These are phyloP conservation scores for Digitaria exilis DNA, from an alignment of 202 grass and related monocot genomes.

Conservation along the genomic window DNA sequence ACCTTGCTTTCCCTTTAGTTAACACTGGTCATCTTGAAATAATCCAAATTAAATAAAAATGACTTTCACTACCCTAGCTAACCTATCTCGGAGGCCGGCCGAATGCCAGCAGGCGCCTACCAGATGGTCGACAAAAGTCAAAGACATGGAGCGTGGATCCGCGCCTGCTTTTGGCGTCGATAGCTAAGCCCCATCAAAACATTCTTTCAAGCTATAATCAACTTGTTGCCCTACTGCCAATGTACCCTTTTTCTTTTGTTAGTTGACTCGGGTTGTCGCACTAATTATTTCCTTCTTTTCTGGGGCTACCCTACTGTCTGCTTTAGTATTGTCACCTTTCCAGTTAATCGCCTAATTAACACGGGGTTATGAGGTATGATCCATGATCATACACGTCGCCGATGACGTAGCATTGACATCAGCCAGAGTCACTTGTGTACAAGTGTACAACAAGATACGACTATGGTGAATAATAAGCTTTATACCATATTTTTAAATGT, in stretches of 20 bases:
- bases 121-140: slow-evolving; percentile 26
- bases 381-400: background rate
- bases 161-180: slow-evolving; percentile 9
- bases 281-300: slow-evolving; percentile 41
- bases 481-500: too few relatives aligned
- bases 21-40: background rate
- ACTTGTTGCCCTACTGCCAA: slow-evolving; percentile 17
- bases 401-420: slow-evolving; percentile 36
- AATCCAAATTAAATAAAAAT: background rate
- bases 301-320: slow-evolving; percentile 33
- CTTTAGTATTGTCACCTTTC: slow-evolving; percentile 18
- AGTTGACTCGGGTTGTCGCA: slow-evolving; percentile 43
- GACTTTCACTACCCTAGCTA: background rate
- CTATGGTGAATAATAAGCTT: background rate
- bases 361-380: background rate
- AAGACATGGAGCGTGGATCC: slow-evolving; percentile 30
- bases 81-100: background rate
- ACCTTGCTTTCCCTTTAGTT: background rate
- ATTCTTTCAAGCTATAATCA: slow-evolving; percentile 50
- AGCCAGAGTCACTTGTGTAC: slow-evolving; percentile 29
- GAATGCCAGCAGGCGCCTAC: slow-evolving; percentile 1
- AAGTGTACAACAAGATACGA: background rate
- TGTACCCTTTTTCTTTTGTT: slow-evolving; percentile 20
- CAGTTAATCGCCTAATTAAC: background rate
- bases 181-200: slow-evolving; percentile 18